Evolutionary conservation across 108 stramenopile species (phyloP).

Genomic region (Cylindrotheca fusiformis): DNA sequence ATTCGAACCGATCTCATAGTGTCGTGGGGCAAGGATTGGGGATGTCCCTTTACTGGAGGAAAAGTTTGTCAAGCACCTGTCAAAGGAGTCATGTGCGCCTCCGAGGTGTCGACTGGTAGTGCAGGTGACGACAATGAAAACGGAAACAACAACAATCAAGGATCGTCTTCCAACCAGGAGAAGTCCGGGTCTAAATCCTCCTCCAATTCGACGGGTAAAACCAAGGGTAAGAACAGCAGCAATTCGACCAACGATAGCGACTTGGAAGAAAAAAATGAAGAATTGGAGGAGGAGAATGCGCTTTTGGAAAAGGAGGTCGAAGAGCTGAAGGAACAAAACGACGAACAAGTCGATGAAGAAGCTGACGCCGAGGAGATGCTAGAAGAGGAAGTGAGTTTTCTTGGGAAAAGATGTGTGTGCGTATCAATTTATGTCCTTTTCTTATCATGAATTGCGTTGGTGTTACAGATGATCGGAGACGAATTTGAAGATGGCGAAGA

Average conservation of each 20-base stretch:
- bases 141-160: too few relatives aligned
- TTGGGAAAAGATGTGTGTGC: background rate
- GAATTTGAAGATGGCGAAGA: conserved; percentile 28
- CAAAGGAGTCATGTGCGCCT: conserved; percentile 39
- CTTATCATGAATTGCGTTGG: background rate
- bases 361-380: conserved; percentile 13
- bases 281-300: conserved; percentile 36
- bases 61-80: conserved; percentile 34
- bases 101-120: conserved; percentile 13
- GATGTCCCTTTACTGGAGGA: conserved; percentile 31
- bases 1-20: conserved; percentile 40
- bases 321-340: conserved; percentile 22
- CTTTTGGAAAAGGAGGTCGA: conserved; percentile 35
- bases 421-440: background rate
- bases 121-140: background rate
- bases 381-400: conserved; percentile 18
- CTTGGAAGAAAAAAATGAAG: conserved; percentile 28
- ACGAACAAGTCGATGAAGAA: conserved; percentile 29
- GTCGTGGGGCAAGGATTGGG: conserved; percentile 44
- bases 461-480: conserved; percentile 9
- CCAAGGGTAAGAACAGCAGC: background rate
- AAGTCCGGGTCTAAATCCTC: too few relatives aligned
- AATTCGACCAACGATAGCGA: conserved; percentile 11
- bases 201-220: too few relatives aligned
- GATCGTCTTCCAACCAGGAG: background rate